These are phyloP conservation scores for Aspergillus ustus DNA, from an alignment of 2,329 filamentous ascomycete genomes.

Conservation along the genomic window DNA sequence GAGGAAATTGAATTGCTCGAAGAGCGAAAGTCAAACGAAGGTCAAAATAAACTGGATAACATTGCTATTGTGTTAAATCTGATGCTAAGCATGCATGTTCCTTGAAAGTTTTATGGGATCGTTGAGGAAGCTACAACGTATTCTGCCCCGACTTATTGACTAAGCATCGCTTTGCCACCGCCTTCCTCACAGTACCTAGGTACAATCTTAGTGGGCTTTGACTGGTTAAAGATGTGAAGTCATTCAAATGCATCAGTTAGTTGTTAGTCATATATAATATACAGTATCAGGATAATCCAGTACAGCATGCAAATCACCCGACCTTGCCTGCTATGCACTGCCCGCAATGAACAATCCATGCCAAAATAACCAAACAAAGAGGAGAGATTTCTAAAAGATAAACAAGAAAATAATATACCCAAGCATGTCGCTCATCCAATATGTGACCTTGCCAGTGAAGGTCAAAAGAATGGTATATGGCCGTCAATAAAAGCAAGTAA, in stretches of 20 bases:
- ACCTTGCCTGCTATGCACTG: conserved; percentile 37
- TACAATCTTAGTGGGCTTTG: neutral
- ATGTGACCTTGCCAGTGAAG: conserved; percentile 29
- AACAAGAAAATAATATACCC: conserved; percentile 21
- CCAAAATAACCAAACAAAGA: conserved; percentile 28
- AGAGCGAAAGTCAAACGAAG: no score
- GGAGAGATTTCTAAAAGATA: conserved; percentile 43
- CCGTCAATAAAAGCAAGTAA: conserved; percentile 37
- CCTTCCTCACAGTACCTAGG: no score
- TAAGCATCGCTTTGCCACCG: no score
- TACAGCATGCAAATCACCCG: conserved; percentile 35
- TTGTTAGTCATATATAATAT: conserved; percentile 35
- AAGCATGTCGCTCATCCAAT: conserved; percentile 37
- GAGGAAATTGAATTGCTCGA: no score
- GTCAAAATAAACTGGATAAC: no score
- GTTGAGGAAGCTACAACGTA: no score
- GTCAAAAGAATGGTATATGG: conserved; percentile 29
- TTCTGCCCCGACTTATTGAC: no score
- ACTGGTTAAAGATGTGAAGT: conserved; percentile 15
- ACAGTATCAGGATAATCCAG: conserved; percentile 24
- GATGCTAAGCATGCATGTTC: no score
- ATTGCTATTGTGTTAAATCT: no score
- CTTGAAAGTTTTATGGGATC: no score
- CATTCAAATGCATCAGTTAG: conserved; percentile 32
- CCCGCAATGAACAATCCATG: conserved; percentile 32